A percentile compares a stretch with the other conserved stretches of the same genome.
Conservation (phyloP, 495 filamentous ascomycete species). For the Trichoderma reesei region DNA sequence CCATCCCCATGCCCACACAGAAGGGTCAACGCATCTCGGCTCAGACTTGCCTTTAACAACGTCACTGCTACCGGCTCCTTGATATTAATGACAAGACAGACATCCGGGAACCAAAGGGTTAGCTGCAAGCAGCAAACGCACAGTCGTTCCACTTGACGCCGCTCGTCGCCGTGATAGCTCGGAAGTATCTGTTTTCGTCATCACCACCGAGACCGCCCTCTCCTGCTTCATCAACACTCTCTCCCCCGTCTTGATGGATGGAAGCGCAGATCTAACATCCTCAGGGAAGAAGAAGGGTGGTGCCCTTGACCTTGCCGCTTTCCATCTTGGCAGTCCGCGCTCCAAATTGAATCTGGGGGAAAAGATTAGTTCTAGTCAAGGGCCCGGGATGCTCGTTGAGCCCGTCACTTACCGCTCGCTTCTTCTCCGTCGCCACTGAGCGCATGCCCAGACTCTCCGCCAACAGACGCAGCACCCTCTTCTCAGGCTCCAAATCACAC, state of each 20-base stretch:
- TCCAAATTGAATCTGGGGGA: constrained; percentile 64
- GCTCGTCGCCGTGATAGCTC: constrained; percentile 20
- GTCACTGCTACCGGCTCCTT: constrained; percentile 11
- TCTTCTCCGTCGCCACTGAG: constrained; percentile 70
- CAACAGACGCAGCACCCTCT: constrained; percentile 69
- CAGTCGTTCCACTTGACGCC: constrained; percentile 4
- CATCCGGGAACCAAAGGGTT: constrained; percentile 11
- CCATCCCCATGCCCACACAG: neutral
- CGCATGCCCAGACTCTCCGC: constrained; percentile 65
- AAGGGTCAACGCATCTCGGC: constrained; percentile 8
- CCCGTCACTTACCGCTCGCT: constrained; percentile 55
- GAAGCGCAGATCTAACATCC: neutral
- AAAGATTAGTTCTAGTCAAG: neutral
- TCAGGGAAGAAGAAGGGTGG: constrained; percentile 34
- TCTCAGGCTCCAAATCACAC: constrained; percentile 57
- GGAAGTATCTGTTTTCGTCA: constrained; percentile 52
- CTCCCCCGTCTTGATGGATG: neutral
- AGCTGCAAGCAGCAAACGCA: constrained; percentile 10
- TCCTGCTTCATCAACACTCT: neutral
- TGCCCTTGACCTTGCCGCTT: constrained; percentile 60
- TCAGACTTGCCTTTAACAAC: constrained; percentile 18
- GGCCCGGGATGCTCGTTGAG: neutral
- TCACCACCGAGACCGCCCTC: constrained; percentile 35
- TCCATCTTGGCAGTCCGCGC: constrained; percentile 82
- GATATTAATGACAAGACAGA: neutral